Evolutionary conservation across 2,329 filamentous ascomycete genomes (phyloP).

Genomic region (Samsoniella hepiali): DNA sequence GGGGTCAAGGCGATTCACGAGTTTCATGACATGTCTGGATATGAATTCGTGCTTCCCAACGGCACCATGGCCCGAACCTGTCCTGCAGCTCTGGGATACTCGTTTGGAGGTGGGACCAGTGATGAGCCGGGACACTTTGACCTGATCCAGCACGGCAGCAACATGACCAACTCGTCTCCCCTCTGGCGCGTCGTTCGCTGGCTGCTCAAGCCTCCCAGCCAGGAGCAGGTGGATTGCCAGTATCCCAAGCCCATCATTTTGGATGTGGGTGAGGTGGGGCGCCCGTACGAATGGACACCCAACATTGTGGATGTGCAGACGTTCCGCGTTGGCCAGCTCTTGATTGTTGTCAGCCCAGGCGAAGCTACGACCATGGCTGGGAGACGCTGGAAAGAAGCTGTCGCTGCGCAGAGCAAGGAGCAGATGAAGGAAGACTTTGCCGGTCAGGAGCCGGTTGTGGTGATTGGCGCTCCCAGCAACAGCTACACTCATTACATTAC

Average conservation of each 20-base stretch:
- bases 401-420: conserved; percentile 49
- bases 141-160: conserved; percentile 79
- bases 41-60: conserved; percentile 68
- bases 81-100: conserved; percentile 80
- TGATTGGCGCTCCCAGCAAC: conserved; percentile 84
- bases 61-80: conserved; percentile 71
- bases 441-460: conserved; percentile 59
- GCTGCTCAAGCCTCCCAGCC: conserved; percentile 64
- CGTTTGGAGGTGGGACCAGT: conserved; percentile 85
- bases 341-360: conserved; percentile 81
- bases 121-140: conserved; percentile 87
- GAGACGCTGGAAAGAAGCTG: conserved; percentile 74
- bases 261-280: conserved; percentile 73
- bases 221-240: conserved; percentile 72
- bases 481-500: conserved; percentile 79
- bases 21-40: conserved; percentile 74
- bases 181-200: conserved; percentile 74
- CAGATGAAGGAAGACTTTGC: conserved; percentile 41
- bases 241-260: conserved; percentile 78
- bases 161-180: conserved; percentile 65
- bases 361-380: conserved; percentile 93
- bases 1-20: conserved; percentile 76
- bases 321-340: conserved; percentile 75
- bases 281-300: conserved; percentile 80
- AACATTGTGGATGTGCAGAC: conserved; percentile 88